A percentile compares a stretch with the other conserved stretches of the same genome.
These are phyloP conservation scores for Grifola frondosa DNA, from an alignment of 1,284 basidiomycete genomes.

Conservation along the genomic window DNA sequence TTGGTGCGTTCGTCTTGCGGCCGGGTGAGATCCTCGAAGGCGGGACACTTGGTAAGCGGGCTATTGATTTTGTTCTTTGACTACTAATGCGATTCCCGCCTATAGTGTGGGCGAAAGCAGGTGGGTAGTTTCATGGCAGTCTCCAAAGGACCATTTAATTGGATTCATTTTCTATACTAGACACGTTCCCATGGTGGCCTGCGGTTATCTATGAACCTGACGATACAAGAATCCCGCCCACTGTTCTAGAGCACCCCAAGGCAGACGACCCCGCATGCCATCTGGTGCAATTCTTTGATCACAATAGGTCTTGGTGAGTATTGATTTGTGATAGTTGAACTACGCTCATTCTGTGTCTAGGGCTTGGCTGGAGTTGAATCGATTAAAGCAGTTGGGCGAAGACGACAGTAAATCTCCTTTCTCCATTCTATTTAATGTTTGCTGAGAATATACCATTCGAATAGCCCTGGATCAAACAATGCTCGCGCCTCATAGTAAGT, in stretches of 20 bases:
- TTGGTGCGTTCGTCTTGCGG: slow-evolving; percentile 23
- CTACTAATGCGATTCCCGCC: slow-evolving; percentile 1
- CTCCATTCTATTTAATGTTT: background rate
- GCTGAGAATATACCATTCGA: background rate
- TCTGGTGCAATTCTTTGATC: slow-evolving; percentile 53
- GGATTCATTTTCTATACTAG: slow-evolving; percentile 21
- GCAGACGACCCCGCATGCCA: slow-evolving; percentile 23
- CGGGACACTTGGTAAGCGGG: slow-evolving; percentile 38
- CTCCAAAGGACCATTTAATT: background rate
- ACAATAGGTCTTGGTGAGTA: slow-evolving; percentile 38
- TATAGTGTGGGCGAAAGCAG: slow-evolving; percentile 45
- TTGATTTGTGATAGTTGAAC: background rate
- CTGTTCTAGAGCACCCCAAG: slow-evolving; percentile 29
- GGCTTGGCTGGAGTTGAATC: slow-evolving; percentile 39
- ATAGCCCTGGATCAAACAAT: slow-evolving; percentile 31
- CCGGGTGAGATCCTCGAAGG: slow-evolving; percentile 33
- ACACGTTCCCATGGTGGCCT: slow-evolving; percentile 44
- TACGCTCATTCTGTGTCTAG: slow-evolving; percentile 17
- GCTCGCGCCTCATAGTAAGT: slow-evolving; percentile 27
- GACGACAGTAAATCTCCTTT: slow-evolving; percentile 35
- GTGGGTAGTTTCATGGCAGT: slow-evolving; percentile 24
- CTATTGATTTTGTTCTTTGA: background rate
- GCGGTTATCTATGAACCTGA: slow-evolving; percentile 43
- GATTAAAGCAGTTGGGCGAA: slow-evolving; percentile 41
- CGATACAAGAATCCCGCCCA: slow-evolving; percentile 37